Evolutionary conservation across 2,329 filamentous ascomycete genomes (phyloP).

Genomic region (Colletotrichum tropicale): DNA sequence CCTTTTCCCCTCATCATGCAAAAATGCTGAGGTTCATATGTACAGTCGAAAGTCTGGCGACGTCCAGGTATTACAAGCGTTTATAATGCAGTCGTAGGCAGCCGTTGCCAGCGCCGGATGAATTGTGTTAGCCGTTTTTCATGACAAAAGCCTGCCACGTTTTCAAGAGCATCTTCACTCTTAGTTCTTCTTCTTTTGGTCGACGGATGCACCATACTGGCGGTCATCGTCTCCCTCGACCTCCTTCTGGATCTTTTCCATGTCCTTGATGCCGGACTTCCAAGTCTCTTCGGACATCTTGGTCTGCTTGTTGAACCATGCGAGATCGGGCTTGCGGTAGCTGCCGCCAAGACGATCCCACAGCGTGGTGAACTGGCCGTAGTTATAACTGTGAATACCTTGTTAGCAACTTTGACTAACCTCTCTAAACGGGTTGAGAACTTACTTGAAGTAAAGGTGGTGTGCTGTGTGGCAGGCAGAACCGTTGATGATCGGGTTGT

Average conservation of each 20-base stretch:
- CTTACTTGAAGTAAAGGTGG: conserved; percentile 57
- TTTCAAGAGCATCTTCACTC: not conserved
- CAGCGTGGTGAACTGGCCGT: conserved; percentile 77
- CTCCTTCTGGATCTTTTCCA: conserved; percentile 61
- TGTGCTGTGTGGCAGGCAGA: conserved; percentile 86
- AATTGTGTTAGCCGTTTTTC: not conserved
- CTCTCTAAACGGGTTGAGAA: not conserved
- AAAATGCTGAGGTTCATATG: not conserved
- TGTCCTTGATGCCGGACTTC: conserved; percentile 63
- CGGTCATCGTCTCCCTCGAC: conserved; percentile 43
- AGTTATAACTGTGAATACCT: conserved; percentile 69
- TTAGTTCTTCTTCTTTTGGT: conserved; percentile 23
- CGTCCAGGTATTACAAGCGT: conserved; percentile 8
- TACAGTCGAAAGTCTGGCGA: conserved; percentile 3
- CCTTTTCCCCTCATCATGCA: not conserved
- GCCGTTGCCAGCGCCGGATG: not conserved
- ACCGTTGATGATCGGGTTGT: conserved; percentile 91
- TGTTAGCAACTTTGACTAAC: not conserved
- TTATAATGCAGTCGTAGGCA: not conserved
- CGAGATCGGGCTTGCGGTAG: conserved; percentile 74
- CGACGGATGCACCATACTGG: conserved; percentile 21
- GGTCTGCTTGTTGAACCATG: conserved; percentile 71
- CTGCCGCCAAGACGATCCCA: conserved; percentile 77
- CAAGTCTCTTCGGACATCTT: conserved; percentile 74
- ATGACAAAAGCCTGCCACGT: not conserved